Evolutionary conservation across 2,329 filamentous ascomycete species (phyloP), one percentile per base, ranked within the genome.

Genomic region (Neofusicoccum cordaticola): DNA sequence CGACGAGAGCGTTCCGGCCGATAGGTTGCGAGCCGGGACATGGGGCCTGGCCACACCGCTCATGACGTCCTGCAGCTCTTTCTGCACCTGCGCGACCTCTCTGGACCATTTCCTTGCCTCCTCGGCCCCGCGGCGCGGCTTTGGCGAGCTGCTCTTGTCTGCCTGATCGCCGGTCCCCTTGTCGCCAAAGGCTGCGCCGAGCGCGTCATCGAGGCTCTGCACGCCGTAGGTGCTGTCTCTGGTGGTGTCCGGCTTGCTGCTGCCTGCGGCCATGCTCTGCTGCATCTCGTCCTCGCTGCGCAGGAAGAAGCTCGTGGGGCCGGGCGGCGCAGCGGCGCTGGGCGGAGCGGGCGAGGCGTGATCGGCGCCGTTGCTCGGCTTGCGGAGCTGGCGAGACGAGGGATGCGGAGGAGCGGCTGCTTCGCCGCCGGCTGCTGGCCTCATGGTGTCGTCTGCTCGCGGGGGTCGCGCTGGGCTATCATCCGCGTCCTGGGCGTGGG

Each of bases 221-320:
- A 87, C 84, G 2, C 85, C 85, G 71, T 83, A 87, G 48, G 79
- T 81, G 69, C 79, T 83, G 41, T 84, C 81, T 48, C 67, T 67
- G 48, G 66, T 67, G 35, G 65, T 71, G 44, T 58, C 62, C 13
- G 12, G 13, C 35, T 13, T 44, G 35, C 52, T 57, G 61, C 6
- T 31, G 27, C 27, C 27, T 5, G 37, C 52, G 3, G 19, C 39
- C 45, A 52, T 42, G 44, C 74, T 75, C 31, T 74, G 73, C 66
- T 84, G 79, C 69, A 83, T 74, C 61, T 84, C 81, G 65, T 80
- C 77, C 69, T 83, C 84, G 68, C 82, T 85, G 66, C 82, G 79
- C 67, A 89, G 77, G 73, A 88, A 87, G 79, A 88, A 88, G 60
- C 84, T 84, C 58, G 84, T 84, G 47, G 85, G 84, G 66, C 77